Conservation (phyloP, 805 yeast species). For the Saturnispora galanensis region DNA sequence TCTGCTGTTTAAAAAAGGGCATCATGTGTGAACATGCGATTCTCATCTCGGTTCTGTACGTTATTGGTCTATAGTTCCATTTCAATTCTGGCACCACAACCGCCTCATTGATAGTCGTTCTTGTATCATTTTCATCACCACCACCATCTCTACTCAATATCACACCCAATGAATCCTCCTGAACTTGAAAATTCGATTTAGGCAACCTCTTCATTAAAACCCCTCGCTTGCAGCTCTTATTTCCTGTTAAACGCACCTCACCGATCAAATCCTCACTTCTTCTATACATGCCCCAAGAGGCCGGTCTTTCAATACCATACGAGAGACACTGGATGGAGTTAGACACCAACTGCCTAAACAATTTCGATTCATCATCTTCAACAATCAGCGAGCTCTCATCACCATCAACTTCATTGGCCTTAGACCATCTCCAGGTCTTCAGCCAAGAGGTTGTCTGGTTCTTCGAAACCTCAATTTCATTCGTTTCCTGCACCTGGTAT, state of each 20-base stretch:
- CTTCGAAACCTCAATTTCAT: background rate
- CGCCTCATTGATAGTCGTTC: constrained; percentile 7
- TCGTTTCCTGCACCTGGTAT: background rate
- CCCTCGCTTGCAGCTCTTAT: constrained; percentile 22
- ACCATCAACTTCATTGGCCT: no score
- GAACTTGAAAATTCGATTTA: constrained; percentile 21
- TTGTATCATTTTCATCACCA: constrained; percentile 1
- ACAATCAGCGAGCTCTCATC: background rate
- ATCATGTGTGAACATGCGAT: constrained; percentile 17
- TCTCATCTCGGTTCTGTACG: constrained; percentile 20
- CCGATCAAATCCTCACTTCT: constrained; percentile 12
- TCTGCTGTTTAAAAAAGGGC: constrained; percentile 19
- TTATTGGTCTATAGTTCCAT: constrained; percentile 20
- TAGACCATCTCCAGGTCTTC: constrained; percentile 11
- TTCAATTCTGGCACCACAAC: constrained; percentile 22
- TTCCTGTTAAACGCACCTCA: constrained; percentile 23
- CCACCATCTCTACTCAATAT: background rate
- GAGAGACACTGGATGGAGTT: constrained; percentile 18
- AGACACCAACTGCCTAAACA: constrained; percentile 18
- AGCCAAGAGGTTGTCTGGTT: constrained; percentile 4
- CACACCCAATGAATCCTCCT: constrained; percentile 14
- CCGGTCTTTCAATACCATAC: constrained; percentile 14
- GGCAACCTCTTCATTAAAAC: constrained; percentile 20
- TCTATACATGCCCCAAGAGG: constrained; percentile 24
- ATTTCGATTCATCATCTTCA: constrained; percentile 15